Percentiles rank a stretch among this genome's conserved stretches.
These are phyloP conservation scores for Powellomyces hirtus DNA, from an alignment of 192 early-diverging fungal species.

Conservation along the genomic window DNA sequence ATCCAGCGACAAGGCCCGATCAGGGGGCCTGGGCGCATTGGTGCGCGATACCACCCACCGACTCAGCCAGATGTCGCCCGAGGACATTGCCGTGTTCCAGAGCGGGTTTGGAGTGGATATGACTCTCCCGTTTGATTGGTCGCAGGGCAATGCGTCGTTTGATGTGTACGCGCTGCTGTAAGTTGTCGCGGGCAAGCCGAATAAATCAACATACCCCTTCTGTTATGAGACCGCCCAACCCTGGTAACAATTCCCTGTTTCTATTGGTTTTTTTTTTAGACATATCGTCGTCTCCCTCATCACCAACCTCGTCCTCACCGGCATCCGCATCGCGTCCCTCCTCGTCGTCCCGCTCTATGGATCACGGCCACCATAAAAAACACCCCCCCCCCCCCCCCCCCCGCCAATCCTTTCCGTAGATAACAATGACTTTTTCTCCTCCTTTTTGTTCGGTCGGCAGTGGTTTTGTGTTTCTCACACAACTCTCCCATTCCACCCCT, in stretches of 20 bases:
- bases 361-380: neutral
- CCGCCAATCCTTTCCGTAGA: neutral
- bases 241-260: too few relatives aligned
- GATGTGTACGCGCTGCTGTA: slow-evolving; percentile 16
- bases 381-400: neutral
- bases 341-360: slow-evolving; percentile 13
- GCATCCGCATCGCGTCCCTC: slow-evolving; percentile 5
- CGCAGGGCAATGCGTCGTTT: neutral
- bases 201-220: neutral
- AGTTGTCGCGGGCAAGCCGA: neutral
- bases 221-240: too few relatives aligned
- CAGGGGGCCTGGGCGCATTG: neutral
- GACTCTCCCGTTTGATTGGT: neutral
- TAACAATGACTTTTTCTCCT: too few relatives aligned
- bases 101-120: neutral
- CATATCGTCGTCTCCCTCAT: slow-evolving; percentile 23
- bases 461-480: too few relatives aligned
- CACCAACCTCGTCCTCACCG: slow-evolving; percentile 17
- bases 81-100: slow-evolving; percentile 7
- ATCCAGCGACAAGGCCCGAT: too few relatives aligned
- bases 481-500: too few relatives aligned
- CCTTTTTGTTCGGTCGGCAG: too few relatives aligned
- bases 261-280: neutral
- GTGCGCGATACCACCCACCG: neutral
- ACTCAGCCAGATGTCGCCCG: neutral